Conservation (phyloP, 495 filamentous ascomycete species). For the Pseudotulostoma volvatum region DNA sequence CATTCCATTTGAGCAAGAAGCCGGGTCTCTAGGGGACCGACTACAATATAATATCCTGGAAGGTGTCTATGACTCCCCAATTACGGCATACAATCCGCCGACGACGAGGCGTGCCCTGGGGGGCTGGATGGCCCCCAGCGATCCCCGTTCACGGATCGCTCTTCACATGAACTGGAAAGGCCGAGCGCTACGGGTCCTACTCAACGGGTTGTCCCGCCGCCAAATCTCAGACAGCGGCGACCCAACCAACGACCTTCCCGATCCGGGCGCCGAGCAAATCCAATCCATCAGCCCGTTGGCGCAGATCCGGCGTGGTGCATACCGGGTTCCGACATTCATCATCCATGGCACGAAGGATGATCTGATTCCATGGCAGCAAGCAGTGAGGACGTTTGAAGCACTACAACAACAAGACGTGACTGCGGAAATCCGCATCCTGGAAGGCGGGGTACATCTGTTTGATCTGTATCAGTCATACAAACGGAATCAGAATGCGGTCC, state of each 20-base stretch:
- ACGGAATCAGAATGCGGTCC: too few relatives aligned
- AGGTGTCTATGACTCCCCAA: constrained; percentile 14
- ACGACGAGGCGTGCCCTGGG: neutral
- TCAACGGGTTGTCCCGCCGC: constrained; percentile 12
- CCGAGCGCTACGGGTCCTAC: constrained; percentile 23
- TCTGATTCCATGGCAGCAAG: constrained; percentile 30
- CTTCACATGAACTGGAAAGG: constrained; percentile 33
- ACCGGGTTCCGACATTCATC: constrained; percentile 29
- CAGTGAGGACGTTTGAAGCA: constrained; percentile 13
- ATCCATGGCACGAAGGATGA: constrained; percentile 32
- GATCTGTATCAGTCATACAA: too few relatives aligned
- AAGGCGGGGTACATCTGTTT: constrained; percentile 21
- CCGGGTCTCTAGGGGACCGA: constrained; percentile 3
- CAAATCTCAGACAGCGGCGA: neutral
- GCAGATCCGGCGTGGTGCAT: constrained; percentile 21
- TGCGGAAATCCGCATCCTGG: constrained; percentile 13
- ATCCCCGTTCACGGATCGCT: constrained; percentile 22
- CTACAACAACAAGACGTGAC: constrained; percentile 13
- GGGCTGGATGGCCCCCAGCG: constrained; percentile 10
- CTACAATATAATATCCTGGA: constrained; percentile 13
- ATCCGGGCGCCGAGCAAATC: constrained; percentile 13
- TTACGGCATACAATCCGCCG: constrained; percentile 12
- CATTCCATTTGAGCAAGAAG: constrained; percentile 3
- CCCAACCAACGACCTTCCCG: neutral
- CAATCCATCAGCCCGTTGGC: constrained; percentile 17